Evolutionary conservation across 305 asterid genomes (phyloP).

Genomic region (Nicotiana rustica): DNA sequence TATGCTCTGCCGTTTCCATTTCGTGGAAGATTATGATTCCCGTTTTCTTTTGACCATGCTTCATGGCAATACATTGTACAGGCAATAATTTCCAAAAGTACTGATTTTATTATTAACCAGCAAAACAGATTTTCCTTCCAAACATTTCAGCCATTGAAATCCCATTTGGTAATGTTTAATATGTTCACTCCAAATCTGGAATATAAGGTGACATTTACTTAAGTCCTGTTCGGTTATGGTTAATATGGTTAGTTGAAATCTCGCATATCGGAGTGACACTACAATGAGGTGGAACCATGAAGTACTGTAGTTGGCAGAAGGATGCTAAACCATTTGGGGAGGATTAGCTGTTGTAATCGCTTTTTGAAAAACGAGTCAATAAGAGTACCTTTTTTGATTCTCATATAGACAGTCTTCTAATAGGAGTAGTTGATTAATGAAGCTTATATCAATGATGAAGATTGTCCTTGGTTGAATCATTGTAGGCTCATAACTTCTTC

Average conservation of each 20-base stretch:
- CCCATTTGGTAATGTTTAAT: neutral
- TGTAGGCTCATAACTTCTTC: slow-evolving; percentile 27
- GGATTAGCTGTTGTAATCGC: neutral
- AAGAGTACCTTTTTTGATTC: slow-evolving; percentile 11
- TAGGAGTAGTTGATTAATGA: slow-evolving; percentile 2
- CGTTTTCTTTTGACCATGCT: neutral
- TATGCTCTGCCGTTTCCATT: slow-evolving; percentile 8
- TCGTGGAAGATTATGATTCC: neutral
- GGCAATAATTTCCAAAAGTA: slow-evolving; percentile 4
- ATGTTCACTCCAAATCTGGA: slow-evolving; percentile 10
- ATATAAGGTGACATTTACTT: neutral
- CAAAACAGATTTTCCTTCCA: neutral
- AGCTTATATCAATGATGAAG: neutral
- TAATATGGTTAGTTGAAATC: neutral
- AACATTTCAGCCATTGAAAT: neutral
- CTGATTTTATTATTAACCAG: neutral
- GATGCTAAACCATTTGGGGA: neutral
- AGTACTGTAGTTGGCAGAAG: neutral
- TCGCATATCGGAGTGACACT: neutral
- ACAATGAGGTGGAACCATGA: neutral
- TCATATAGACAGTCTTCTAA: neutral
- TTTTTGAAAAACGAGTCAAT: neutral
- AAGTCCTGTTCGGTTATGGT: neutral
- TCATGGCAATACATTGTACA: neutral
- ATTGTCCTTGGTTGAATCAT: neutral